phyloP scores from a whole-genome alignment of 345 rosid species.

The Viola odorata region DNA sequence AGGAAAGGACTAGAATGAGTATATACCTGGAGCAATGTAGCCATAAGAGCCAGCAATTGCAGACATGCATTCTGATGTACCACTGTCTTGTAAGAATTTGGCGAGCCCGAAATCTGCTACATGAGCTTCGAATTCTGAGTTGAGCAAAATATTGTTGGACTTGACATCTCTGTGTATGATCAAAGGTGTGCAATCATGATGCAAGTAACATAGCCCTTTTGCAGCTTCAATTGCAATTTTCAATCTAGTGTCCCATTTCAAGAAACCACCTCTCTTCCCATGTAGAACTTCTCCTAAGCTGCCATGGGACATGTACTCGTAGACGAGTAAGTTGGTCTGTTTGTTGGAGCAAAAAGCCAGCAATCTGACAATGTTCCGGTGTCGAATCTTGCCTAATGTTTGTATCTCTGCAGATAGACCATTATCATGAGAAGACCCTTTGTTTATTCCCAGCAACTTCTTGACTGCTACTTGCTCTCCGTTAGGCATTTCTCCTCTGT shows the following conservation, averaged over 20 bases:
- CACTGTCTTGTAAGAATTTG: constrained; percentile 51
- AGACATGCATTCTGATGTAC: constrained; percentile 65
- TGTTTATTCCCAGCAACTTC: constrained; percentile 44
- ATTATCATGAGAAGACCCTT: constrained; percentile 42
- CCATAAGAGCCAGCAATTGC: constrained; percentile 74
- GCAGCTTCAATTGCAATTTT: constrained; percentile 68
- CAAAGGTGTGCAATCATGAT: constrained; percentile 66
- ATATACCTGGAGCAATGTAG: constrained; percentile 67
- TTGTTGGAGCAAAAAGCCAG: constrained; percentile 62
- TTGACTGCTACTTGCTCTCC: constrained; percentile 64
- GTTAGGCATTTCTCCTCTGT: constrained; percentile 47
- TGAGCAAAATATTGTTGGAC: constrained; percentile 58
- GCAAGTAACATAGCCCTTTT: constrained; percentile 65
- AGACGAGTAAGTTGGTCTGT: constrained; percentile 52
- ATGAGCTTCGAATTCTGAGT: constrained; percentile 65
- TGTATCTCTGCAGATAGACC: constrained; percentile 60
- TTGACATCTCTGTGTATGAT: constrained; percentile 72
- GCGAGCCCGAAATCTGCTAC: constrained; percentile 74
- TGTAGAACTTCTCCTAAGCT: constrained; percentile 63
- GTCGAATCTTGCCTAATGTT: constrained; percentile 62
- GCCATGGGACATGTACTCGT: constrained; percentile 66
- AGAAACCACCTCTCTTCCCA: constrained; percentile 47
- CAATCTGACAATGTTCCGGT: constrained; percentile 63
- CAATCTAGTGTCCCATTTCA: constrained; percentile 56
- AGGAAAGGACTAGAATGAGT: too few species aligned